These are phyloP conservation scores for Azolla pinnata DNA, from an alignment of 75 land plant genomes.

Conservation along the genomic window DNA sequence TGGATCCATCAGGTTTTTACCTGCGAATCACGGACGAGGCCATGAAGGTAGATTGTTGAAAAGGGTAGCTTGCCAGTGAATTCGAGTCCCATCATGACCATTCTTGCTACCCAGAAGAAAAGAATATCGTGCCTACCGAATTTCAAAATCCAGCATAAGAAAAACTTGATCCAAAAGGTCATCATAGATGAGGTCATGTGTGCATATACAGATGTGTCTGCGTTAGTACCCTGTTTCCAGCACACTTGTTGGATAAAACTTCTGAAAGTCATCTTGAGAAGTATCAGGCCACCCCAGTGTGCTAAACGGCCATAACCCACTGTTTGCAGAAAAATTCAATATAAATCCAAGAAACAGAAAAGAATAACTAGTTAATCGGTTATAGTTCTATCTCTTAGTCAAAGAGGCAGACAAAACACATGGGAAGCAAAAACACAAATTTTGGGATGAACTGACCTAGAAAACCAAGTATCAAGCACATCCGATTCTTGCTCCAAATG, in stretches of 20 bases:
- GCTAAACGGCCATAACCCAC: constrained; percentile 97
- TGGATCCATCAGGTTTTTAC: too few relatives aligned
- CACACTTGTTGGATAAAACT: constrained; percentile 86
- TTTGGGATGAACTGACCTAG: constrained; percentile 45
- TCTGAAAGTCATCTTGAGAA: constrained; percentile 50
- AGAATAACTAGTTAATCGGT: too few relatives aligned
- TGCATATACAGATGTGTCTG: too few relatives aligned
- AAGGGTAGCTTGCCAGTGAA: constrained; percentile 88
- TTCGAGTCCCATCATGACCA: constrained; percentile 99
- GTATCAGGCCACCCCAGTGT: constrained; percentile 98
- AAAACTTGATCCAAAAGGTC: background rate
- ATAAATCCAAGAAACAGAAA: background rate
- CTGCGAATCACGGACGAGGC: constrained; percentile 87
- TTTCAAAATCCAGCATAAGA: background rate
- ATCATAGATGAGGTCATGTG: constrained; percentile 1
- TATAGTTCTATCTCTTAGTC: background rate
- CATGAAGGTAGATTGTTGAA: constrained; percentile 83
- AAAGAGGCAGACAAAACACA: background rate
- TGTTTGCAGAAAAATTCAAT: constrained; percentile 14
- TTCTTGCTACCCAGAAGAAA: constrained; percentile 99
- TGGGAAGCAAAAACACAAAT: background rate
- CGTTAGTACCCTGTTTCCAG: constrained; percentile 84
- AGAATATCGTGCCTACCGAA: constrained; percentile 88
- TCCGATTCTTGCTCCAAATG: constrained; percentile 83
- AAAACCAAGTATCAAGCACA: constrained; percentile 99